A percentile compares a stretch with the other conserved stretches of the same genome.
These are phyloP conservation scores for Didymosphaeria variabile DNA, from an alignment of 2,329 filamentous ascomycete species.

Conservation along the genomic window DNA sequence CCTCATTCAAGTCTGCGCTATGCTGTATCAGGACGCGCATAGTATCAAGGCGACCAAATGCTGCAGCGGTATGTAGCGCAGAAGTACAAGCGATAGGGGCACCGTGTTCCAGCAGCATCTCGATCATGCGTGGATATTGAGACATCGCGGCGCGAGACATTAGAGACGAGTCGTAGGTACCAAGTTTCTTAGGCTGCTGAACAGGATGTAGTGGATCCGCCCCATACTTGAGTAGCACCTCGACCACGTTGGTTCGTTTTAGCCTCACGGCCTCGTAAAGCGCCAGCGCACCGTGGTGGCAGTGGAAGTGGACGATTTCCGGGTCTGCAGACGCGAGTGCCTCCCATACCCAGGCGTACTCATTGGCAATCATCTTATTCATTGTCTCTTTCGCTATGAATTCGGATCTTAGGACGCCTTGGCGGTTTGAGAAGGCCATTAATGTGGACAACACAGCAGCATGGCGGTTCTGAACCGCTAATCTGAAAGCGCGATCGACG, in stretches of 20 bases:
- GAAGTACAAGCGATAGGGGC: slow-evolving; percentile 13
- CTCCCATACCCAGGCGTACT: slow-evolving; percentile 21
- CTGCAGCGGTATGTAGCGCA: slow-evolving; percentile 24
- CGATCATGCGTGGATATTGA: slow-evolving; percentile 19
- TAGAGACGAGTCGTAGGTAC: slow-evolving; percentile 20
- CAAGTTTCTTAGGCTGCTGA: slow-evolving; percentile 13
- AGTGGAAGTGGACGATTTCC: slow-evolving; percentile 19
- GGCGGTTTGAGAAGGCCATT: slow-evolving; percentile 21
- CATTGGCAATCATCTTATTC: slow-evolving; percentile 18
- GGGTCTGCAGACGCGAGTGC: slow-evolving; percentile 25
- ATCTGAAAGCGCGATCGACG: slow-evolving; percentile 18
- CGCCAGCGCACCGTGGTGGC: slow-evolving; percentile 18
- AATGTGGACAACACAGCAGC: slow-evolving; percentile 23
- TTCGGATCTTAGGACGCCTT: slow-evolving; percentile 14
- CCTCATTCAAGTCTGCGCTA: slow-evolving; percentile 23
- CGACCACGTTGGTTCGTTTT: slow-evolving; percentile 19
- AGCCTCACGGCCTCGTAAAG: slow-evolving; percentile 25
- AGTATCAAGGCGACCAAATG: slow-evolving; percentile 18
- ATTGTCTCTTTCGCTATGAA: slow-evolving; percentile 18
- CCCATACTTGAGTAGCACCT: slow-evolving; percentile 23
- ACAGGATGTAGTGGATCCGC: slow-evolving; percentile 25
- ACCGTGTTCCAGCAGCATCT: slow-evolving; percentile 21
- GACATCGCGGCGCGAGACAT: slow-evolving; percentile 21
- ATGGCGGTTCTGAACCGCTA: slow-evolving; percentile 22
- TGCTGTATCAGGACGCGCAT: slow-evolving; percentile 24